Base-by-base conservation (phyloP, 164 flowering plant genomes). In the Brasenia schreberi region DNA sequence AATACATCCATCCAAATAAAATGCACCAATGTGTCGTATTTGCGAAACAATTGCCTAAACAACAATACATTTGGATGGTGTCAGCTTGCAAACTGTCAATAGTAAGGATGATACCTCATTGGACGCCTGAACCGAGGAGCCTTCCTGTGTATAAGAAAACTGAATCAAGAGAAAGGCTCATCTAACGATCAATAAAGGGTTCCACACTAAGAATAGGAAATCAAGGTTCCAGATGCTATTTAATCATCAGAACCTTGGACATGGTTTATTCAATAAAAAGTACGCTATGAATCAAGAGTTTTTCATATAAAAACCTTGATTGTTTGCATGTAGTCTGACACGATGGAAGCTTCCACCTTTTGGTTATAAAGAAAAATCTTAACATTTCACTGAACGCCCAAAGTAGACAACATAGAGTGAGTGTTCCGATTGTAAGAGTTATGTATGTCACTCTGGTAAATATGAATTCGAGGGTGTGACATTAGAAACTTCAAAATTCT, bases 91-190 rank as follows among this genome's bases (percentile, higher is more conserved):
- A 33, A 43, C 64, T 56, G 63, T 73, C 78, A 77, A 65, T 70
- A 82, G 75, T 86, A 86, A 23, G 91, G 91, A 72, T 82, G 77
- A 71, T 83, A 83, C 39, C 88, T 76, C 84, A 79, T 84, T 18
- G 91, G 88, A 67, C 91, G 70, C 74, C 88, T 81, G 78, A 79
- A 81, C 75, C 88, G 80, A 14, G 91, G 91, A 65, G 72, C 78
- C 69, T 84, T 84, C 66, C 88, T 86, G 91, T 73, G 77, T 14
- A 49, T 10, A 69, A 7, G 27, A 69, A n/a, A 17, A 49, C 17
- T 5, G 49, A 42, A 64, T 19, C 33, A 6, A 19, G 18, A 19
- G 62, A 17, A 66, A 33, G 39, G 39, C 39, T 33, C 4, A 3
- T 33, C 33, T 19, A 23, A 27, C n/a, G 33, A n/a, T 18, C 59